Conservation (phyloP, 2,329 filamentous ascomycete genomes). For the Drechmeria coniospora region DNA sequence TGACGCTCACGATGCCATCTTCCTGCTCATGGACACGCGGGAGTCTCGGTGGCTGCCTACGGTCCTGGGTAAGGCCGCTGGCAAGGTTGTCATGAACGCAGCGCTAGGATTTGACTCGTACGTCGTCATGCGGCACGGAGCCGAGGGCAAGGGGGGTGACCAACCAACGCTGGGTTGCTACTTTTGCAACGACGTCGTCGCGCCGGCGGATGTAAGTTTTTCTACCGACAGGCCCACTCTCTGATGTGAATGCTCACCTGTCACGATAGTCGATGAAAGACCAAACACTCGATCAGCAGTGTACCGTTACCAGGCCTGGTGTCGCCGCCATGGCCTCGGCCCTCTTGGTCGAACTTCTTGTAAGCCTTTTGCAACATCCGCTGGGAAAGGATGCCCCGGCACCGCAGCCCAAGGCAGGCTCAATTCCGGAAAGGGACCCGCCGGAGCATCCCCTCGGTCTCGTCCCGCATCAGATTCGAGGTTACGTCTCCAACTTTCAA, state of each 20-base stretch:
- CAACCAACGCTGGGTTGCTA: conserved; percentile 75
- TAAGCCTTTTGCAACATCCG: conserved; percentile 79
- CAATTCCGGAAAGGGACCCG: conserved; percentile 37
- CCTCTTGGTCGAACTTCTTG: conserved; percentile 75
- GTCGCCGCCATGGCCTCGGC: conserved; percentile 86
- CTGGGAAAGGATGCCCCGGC: conserved; percentile 46
- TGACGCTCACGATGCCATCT: conserved; percentile 76
- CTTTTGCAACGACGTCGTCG: conserved; percentile 96
- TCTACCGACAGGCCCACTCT: neutral
- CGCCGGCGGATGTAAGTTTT: conserved; percentile 69
- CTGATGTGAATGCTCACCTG: conserved; percentile 1
- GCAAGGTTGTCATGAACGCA: conserved; percentile 93
- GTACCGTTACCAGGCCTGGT: conserved; percentile 88
- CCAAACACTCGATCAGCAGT: conserved; percentile 92
- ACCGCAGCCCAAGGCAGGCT: conserved; percentile 26
- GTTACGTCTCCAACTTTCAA: conserved; percentile 59
- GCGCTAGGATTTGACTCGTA: conserved; percentile 93
- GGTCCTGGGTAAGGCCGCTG: conserved; percentile 82
- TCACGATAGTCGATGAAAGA: conserved; percentile 69
- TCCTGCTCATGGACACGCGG: conserved; percentile 91
- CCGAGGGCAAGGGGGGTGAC: conserved; percentile 39
- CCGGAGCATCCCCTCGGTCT: conserved; percentile 47
- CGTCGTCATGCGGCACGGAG: conserved; percentile 90
- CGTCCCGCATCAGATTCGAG: conserved; percentile 68
- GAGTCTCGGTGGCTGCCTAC: conserved; percentile 94